Evolutionary conservation across 192 early-diverging fungal species (phyloP), one percentile per base, ranked within the genome.

Genomic region (Thoreauomyces humboldtii): DNA sequence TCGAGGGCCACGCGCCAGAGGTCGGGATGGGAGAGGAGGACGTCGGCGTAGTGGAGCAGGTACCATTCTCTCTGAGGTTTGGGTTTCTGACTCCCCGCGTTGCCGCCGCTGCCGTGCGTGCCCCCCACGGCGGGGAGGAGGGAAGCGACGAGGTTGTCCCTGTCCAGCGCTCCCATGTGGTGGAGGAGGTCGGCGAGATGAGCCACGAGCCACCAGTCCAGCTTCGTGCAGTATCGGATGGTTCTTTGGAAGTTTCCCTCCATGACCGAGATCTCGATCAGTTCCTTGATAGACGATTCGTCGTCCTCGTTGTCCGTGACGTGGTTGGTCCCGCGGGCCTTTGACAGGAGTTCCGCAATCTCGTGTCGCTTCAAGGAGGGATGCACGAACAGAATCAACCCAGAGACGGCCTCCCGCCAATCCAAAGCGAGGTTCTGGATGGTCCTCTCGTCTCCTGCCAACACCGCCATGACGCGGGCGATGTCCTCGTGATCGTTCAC

Each of bases 181-280:
- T 83, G 73, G 73, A 90, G 61, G 0, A 83, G 67, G 63, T 88
- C 85, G 0, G 74, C 61, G 0, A 85, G 24, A 41, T 90, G 88
- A 0, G 86, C 80, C 11, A 83, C 77, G 7, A 90, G 74, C 60
- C 66, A 67, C 57, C 55, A 59, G 65, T 73, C 66, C 25, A 63
- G 31, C 34, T 51, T 37, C 14, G 52, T 51, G 37, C 52, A 55
- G 38, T 47, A 28, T n/a, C 59, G 35, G 17, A 73, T 55, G 12
- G 60, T 66, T 22, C 48, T 14, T 12, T 41, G 50, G 15, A 73
- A 63, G 31, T 73, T 50, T 1, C 61, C 19, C 41, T 62, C 66
- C 11, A 69, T 42, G 6, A 73, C 55, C 9, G 65, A 35, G 4
- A 50, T 7, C 34, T 59, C 33, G 0, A 54, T 32, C 21, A 27